Conservation (phyloP, 1,284 basidiomycete species). For the Heterobasidion occidentale region DNA sequence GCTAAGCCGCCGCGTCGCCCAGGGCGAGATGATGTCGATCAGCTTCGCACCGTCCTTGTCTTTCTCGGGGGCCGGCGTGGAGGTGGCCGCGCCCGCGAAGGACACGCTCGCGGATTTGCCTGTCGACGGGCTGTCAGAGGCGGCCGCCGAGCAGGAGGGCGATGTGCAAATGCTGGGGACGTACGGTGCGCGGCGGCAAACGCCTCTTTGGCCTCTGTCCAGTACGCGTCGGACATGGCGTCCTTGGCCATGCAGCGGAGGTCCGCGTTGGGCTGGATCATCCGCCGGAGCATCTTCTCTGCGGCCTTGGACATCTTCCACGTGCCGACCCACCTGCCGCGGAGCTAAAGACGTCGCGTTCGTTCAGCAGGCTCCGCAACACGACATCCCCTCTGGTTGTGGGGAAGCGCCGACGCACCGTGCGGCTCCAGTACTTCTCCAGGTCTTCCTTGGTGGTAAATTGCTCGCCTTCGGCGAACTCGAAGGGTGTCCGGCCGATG, state of each 20-base stretch:
- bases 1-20: conserved; percentile 15
- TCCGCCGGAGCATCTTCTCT: conserved; percentile 62
- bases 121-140: conserved; percentile 14
- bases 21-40: conserved; percentile 29
- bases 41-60: conserved; percentile 33
- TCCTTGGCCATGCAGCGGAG: conserved; percentile 59
- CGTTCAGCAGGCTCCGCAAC: background rate
- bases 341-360: conserved; percentile 31
- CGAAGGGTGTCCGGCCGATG: conserved; percentile 86
- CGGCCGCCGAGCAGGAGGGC: background rate
- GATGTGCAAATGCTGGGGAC: conserved; percentile 1
- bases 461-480: conserved; percentile 72
- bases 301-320: conserved; percentile 64
- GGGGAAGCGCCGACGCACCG: conserved; percentile 33
- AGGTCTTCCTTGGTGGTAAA: conserved; percentile 79
- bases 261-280: conserved; percentile 74
- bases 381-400: background rate
- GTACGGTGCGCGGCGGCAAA: conserved; percentile 16
- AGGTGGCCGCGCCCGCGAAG: conserved; percentile 21
- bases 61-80: conserved; percentile 17
- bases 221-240: conserved; percentile 63
- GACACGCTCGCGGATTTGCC: conserved; percentile 44
- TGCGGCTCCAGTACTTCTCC: conserved; percentile 77
- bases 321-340: conserved; percentile 78
- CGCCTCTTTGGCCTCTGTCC: conserved; percentile 27